phyloP scores from a whole-genome alignment of 2,329 filamentous ascomycete genomes.

The Blastomyces silverae region DNA sequence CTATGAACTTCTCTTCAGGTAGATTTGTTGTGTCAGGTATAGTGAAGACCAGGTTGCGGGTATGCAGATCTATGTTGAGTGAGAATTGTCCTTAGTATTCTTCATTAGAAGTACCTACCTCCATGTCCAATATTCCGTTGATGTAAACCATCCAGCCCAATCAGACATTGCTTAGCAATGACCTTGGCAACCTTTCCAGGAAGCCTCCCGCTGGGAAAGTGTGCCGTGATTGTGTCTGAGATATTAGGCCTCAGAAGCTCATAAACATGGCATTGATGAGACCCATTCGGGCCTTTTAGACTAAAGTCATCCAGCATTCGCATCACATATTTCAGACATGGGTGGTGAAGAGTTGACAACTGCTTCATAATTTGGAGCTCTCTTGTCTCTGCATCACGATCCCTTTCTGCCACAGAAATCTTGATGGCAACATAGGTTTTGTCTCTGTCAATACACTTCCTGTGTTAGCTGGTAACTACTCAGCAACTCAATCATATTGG shows the following conservation, averaged over 20 bases:
- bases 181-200: slow-evolving; percentile 38
- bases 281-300: slow-evolving; percentile 41
- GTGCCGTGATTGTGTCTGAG: slow-evolving; percentile 32
- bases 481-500: background rate
- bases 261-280: slow-evolving; percentile 40
- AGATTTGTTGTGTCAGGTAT: slow-evolving; percentile 20
- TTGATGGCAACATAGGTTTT: slow-evolving; percentile 27
- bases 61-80: slow-evolving; percentile 27
- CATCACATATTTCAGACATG: slow-evolving; percentile 29
- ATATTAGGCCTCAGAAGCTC: slow-evolving; percentile 40
- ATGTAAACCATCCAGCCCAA: slow-evolving; percentile 37
- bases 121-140: slow-evolving; percentile 38
- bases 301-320: slow-evolving; percentile 36
- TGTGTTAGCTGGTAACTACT: slow-evolving; percentile 16
- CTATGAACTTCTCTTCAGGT: slow-evolving; percentile 22
- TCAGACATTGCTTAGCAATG: slow-evolving; percentile 38
- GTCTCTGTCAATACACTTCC: slow-evolving; percentile 18
- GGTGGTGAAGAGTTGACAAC: slow-evolving; percentile 13
- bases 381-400: slow-evolving; percentile 17
- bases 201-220: slow-evolving; percentile 33
- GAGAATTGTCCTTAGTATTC: slow-evolving; percentile 17
- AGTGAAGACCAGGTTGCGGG: slow-evolving; percentile 28
- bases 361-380: slow-evolving; percentile 18
- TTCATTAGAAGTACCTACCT: slow-evolving; percentile 24
- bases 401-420: slow-evolving; percentile 21